These are phyloP conservation scores for Phialophora macrospora DNA, from an alignment of 2,329 filamentous ascomycete genomes.

Conservation along the genomic window DNA sequence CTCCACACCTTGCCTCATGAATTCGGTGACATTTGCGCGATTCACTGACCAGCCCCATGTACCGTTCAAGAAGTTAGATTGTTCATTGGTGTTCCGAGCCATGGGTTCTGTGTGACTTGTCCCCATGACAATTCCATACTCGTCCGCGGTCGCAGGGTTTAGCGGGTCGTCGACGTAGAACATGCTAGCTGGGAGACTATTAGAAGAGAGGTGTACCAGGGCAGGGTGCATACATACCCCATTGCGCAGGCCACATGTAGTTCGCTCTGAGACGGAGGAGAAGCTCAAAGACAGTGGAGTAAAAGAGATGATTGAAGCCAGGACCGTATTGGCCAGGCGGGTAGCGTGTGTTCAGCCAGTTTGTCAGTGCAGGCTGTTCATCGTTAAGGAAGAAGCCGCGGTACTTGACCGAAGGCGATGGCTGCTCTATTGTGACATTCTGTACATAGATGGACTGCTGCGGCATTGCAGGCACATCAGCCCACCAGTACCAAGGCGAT, in stretches of 20 bases:
- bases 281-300: constrained; percentile 71
- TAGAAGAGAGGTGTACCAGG: neutral
- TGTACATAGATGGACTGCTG: constrained; percentile 62
- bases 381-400: constrained; percentile 74
- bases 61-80: constrained; percentile 51
- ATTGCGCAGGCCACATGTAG: constrained; percentile 75
- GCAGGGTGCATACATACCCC: constrained; percentile 52
- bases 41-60: constrained; percentile 73
- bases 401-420: constrained; percentile 68
- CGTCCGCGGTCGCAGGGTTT: constrained; percentile 72
- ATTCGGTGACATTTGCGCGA: constrained; percentile 69
- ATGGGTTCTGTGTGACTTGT: constrained; percentile 76
- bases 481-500: constrained; percentile 65
- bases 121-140: constrained; percentile 74
- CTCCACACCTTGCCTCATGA: constrained; percentile 69
- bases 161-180: constrained; percentile 72
- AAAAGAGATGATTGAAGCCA: constrained; percentile 64
- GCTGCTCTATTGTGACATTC: constrained; percentile 60
- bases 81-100: constrained; percentile 59
- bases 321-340: constrained; percentile 51
- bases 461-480: constrained; percentile 62
- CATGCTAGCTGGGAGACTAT: constrained; percentile 50
- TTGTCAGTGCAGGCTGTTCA: constrained; percentile 69
- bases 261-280: constrained; percentile 72
- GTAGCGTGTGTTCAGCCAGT: constrained; percentile 66